phyloP scores from a whole-genome alignment of 2,329 filamentous ascomycete genomes.

The Lasiodiplodia sp. region DNA sequence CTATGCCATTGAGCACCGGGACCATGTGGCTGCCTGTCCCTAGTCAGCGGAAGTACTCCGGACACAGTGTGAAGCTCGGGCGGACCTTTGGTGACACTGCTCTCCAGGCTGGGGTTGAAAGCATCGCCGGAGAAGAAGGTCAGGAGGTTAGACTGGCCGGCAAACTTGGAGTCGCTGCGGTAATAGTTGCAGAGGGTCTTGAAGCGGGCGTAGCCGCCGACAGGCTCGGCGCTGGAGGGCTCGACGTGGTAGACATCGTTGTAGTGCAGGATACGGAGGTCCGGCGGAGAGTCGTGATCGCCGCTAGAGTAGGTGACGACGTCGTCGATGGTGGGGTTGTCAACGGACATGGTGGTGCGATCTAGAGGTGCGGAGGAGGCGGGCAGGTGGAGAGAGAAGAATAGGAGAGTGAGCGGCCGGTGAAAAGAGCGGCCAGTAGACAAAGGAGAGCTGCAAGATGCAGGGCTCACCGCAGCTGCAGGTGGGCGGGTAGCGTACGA shows the following conservation, averaged over 20 bases:
- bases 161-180: constrained; percentile 65
- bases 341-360: constrained; percentile 18
- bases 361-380: neutral
- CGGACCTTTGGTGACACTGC: constrained; percentile 83
- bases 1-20: constrained; percentile 78
- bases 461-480: constrained; percentile 27
- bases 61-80: neutral
- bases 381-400: neutral
- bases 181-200: constrained; percentile 81
- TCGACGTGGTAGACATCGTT: constrained; percentile 95
- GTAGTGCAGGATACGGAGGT: constrained; percentile 85
- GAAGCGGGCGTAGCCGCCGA: constrained; percentile 83
- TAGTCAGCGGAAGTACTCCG: neutral
- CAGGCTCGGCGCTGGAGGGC: constrained; percentile 75
- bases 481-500: constrained; percentile 13
- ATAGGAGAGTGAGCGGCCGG: neutral
- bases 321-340: constrained; percentile 40
- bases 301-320: constrained; percentile 53
- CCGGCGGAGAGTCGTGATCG: constrained; percentile 61
- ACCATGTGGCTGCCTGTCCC: constrained; percentile 79
- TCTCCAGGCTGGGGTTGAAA: constrained; percentile 90
- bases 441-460: constrained; percentile 21
- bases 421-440: constrained; percentile 5
- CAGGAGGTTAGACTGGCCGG: constrained; percentile 69
- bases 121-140: constrained; percentile 92